Evolutionary conservation across 139 green algal species (phyloP), one percentile per base, ranked within the genome.

Genomic region (Klebsormidium nitens): DNA sequence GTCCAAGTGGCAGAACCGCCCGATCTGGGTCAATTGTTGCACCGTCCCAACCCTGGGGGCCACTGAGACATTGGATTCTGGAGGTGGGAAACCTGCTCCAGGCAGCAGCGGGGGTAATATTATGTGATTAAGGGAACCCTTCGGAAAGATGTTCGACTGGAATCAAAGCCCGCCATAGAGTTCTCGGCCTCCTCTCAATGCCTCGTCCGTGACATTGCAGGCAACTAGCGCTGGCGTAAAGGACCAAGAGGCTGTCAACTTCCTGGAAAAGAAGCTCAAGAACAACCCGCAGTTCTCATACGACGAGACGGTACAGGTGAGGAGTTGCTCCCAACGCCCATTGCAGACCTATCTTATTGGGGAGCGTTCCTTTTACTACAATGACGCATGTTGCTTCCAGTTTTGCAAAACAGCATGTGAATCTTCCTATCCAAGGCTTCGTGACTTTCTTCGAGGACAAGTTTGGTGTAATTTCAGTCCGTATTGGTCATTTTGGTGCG

Each of bases 201-300:
- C 11, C 11, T 63, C 11, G 55, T n/a, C n/a, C n/a, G n/a, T n/a
- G n/a, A n/a, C 17, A 34, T 36, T 68, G 39, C 55, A 61, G 48
- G 81, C 91, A 26, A 93, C 91, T 0, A 86, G 85, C 26, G 85
- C 91, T 28, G 93, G 93, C 14, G 80, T 80, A 36, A 99, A 99
- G 83, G 93, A 99, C 70, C 93, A 93, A 50, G 92, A 98, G 81
- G 92, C 91, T 0, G 87, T 86, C 3, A 98, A 95, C 68, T 88
- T 89, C 65, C 71, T 99, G 47, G 93, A 99, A 82, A 99, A 99
- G 85, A 92, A 95, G 75, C 69, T 96, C 62, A 96, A 95, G 64
- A 37, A 62, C 2, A 34, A 70, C 3, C 4, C 59, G 3, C 17
- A 70, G 6, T 47, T 74, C 6, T 74, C 62, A 4, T 74, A 77